Evolutionary conservation across 2,329 filamentous ascomycete genomes (phyloP).

Genomic region (Byssoonygena ceratinophila): DNA sequence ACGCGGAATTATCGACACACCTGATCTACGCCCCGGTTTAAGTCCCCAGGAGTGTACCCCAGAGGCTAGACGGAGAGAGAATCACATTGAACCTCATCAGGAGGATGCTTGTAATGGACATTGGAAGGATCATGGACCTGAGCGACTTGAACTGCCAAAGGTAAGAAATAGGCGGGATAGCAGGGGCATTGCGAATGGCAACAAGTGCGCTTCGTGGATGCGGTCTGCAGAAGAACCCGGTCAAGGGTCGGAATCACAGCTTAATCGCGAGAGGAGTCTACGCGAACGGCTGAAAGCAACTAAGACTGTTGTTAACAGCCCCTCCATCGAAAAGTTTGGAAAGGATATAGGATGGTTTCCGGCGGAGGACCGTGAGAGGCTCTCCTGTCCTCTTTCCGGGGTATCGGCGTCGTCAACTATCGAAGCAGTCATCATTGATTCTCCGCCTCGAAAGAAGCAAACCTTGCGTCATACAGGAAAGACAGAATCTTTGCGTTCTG

Average conservation of each 20-base stretch:
- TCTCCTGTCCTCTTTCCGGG: slow-evolving; percentile 38
- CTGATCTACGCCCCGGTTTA: background rate
- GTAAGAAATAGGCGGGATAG: slow-evolving; percentile 10
- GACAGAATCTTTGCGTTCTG: slow-evolving; percentile 42
- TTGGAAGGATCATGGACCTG: background rate
- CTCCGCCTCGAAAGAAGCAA: slow-evolving; percentile 36
- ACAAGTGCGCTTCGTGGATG: background rate
- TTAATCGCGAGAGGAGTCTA: background rate
- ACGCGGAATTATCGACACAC: background rate
- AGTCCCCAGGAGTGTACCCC: background rate
- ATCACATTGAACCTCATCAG: background rate
- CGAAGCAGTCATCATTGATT: slow-evolving; percentile 46
- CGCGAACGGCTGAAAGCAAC: slow-evolving; percentile 5
- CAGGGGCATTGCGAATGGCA: background rate
- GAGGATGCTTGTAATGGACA: background rate
- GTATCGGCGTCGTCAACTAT: slow-evolving; percentile 46
- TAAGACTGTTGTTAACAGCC: background rate
- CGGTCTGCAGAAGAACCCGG: background rate
- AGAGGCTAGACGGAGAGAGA: background rate
- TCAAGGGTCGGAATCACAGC: background rate
- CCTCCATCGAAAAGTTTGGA: slow-evolving; percentile 41
- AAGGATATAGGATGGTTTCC: slow-evolving; percentile 43
- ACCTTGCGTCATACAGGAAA: slow-evolving; percentile 46
- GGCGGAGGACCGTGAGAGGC: slow-evolving; percentile 24
- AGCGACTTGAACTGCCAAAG: background rate